phyloP scores from a whole-genome alignment of 768 basidiomycete genomes.

The Rhodotorula toruloides region DNA sequence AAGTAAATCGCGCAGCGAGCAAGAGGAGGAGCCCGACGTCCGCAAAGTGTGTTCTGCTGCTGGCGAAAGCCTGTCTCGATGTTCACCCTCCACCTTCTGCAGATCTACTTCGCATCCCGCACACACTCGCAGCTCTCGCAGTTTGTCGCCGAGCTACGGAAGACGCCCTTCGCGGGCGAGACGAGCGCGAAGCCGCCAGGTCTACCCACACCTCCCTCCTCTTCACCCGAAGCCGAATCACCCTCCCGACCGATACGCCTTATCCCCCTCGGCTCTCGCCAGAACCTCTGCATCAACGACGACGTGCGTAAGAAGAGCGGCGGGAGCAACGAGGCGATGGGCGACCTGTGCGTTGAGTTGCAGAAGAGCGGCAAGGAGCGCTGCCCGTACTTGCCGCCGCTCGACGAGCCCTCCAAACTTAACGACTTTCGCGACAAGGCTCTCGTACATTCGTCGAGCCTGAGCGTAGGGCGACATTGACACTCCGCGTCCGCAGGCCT shows the following conservation, averaged over 20 bases:
- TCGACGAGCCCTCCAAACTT: constrained; percentile 57
- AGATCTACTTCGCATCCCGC: constrained; percentile 85
- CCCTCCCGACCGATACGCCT: constrained; percentile 51
- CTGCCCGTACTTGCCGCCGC: constrained; percentile 22
- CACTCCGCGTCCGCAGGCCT: constrained; percentile 80
- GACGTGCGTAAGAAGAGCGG: constrained; percentile 56
- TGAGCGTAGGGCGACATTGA: constrained; percentile 65
- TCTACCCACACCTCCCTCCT: constrained; percentile 10
- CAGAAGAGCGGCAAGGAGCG: constrained; percentile 44
- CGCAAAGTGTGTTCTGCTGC: constrained; percentile 7
- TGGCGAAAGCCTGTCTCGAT: constrained; percentile 46
- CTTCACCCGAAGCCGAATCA: not conserved
- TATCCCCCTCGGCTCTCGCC: constrained; percentile 83
- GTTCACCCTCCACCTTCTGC: not conserved
- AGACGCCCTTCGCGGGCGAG: constrained; percentile 55
- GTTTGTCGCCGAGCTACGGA: constrained; percentile 74
- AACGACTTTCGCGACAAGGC: constrained; percentile 92
- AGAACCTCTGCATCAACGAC: constrained; percentile 88
- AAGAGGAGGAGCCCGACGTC: constrained; percentile 46
- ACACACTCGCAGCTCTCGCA: constrained; percentile 95
- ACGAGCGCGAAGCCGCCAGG: constrained; percentile 35
- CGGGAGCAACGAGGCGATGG: constrained; percentile 51
- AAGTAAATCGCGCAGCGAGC: constrained; percentile 38
- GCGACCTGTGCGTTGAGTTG: constrained; percentile 41
- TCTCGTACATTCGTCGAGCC: constrained; percentile 55